Evolutionary conservation across 1,139 yeast genomes (phyloP), one percentile per base, ranked within the genome.

Genomic region (Diutina catenulata): DNA sequence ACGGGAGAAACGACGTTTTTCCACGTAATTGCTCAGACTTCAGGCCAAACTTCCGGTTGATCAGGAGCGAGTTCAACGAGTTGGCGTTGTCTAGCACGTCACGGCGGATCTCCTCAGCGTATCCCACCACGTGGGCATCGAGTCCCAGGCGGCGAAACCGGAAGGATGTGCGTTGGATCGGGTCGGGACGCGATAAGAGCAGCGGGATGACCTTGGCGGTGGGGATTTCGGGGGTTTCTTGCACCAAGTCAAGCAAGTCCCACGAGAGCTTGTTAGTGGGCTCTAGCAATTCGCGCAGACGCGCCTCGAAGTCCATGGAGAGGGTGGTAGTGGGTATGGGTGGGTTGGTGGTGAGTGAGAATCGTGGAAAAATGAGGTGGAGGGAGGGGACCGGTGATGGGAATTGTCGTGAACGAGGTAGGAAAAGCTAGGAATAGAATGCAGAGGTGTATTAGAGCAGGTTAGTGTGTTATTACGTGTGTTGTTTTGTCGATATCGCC

Each of bases 1-100:
- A 91, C 0, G 99, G 98, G 49, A 91, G 60, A 50, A 73, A 83
- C 18, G 78, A 72, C 0, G 94, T 70, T 6, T 76, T 68, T 0
- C 97, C 97, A 37, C 71, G 64, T 2, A 84, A 61, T 3, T 78
- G 62, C 39, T 77, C 81, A 21, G 68, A 64, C 45, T 75, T 76
- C 3, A 80, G 67, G 6, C 78, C 74, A 45, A 78, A 74, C 42
- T 77, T 72, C 46, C 98, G 68, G 33, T 70, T 76, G 42, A 87
- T 55, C 2, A 94, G 78, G 39, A 87, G 60, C 0, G 95, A 82
- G 45, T 79, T 80, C 15, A 77, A 68, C 3, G 88, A 72, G 16
- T 58, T 61, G 16, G 80, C 76, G 42, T 68, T 67, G 36, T 67
- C 70, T 1, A 75, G 53, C 18, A 73, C 79, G 19, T 73, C 62